phyloP scores from a whole-genome alignment of 2,329 filamentous ascomycete species.

The Teratosphaeria nubilosa region DNA sequence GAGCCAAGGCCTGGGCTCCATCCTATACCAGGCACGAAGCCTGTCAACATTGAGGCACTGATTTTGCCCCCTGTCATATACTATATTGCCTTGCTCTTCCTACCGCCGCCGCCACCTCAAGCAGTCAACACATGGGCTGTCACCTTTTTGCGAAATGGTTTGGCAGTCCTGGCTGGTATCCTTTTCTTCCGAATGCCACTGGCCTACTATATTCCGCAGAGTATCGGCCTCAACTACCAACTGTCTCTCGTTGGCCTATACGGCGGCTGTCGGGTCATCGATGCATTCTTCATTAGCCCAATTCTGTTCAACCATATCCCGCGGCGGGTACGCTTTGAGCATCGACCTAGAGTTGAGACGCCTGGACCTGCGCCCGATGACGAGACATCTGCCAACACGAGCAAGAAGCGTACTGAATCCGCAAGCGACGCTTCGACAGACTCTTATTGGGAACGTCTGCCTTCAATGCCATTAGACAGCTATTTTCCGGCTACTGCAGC shows the following conservation, averaged over 20 bases:
- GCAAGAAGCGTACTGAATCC: conserved; percentile 1
- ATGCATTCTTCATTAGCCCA: conserved; percentile 35
- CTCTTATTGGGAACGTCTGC: conserved; percentile 4
- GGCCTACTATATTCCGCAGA: conserved; percentile 34
- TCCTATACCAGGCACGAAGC: conserved; percentile 31
- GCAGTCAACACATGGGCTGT: conserved; percentile 21
- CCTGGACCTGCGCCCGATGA: conserved; percentile 19
- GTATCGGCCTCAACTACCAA: conserved; percentile 37
- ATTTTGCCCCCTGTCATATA: conserved; percentile 33
- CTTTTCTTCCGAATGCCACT: conserved; percentile 35
- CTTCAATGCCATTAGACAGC: conserved; percentile 5
- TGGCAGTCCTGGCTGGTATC: conserved; percentile 28
- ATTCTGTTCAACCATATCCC: conserved; percentile 33
- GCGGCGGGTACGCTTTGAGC: conserved; percentile 32
- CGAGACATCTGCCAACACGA: conserved; percentile 2
- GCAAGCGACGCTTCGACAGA: not conserved
- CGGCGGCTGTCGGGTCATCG: conserved; percentile 32
- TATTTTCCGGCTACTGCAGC: conserved; percentile 2
- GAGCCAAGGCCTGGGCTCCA: conserved; percentile 30
- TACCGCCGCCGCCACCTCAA: conserved; percentile 31
- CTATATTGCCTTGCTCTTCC: conserved; percentile 33
- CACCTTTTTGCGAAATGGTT: conserved; percentile 26
- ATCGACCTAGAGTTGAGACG: conserved; percentile 24
- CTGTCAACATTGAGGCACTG: conserved; percentile 30
- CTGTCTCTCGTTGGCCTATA: conserved; percentile 35